Conservation (phyloP, 192 early-diverging fungal species). For the Chytriomyces confervae region DNA sequence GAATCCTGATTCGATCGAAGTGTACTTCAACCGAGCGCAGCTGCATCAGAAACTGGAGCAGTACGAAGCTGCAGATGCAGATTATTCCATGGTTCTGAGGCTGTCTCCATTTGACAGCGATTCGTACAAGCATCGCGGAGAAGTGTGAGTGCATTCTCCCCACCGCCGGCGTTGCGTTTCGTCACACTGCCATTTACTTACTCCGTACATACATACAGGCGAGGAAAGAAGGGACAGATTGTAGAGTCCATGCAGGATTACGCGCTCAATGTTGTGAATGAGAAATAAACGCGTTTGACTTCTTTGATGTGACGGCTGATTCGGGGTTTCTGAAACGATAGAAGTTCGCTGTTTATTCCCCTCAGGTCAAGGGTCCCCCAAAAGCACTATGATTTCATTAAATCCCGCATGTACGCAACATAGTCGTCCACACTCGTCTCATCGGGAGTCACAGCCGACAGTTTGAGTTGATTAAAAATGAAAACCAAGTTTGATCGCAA, state of each 20-base stretch:
- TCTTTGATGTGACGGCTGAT: no score
- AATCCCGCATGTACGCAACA: conserved; percentile 9
- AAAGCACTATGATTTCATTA: not conserved
- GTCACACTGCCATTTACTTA: no score
- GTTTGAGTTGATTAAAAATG: conserved; percentile 24
- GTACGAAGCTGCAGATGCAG: conserved; percentile 52
- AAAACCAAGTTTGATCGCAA: conserved; percentile 14
- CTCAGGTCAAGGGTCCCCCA: not conserved
- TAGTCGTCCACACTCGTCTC: conserved; percentile 22
- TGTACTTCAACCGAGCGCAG: conserved; percentile 52
- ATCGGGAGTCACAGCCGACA: conserved; percentile 20
- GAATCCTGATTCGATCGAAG: conserved; percentile 38
- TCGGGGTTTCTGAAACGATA: not conserved
- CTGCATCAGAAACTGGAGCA: conserved; percentile 40
- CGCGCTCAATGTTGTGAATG: not conserved
- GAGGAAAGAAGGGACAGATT: not conserved
- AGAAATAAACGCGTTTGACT: not conserved
- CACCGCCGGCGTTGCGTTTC: no score
- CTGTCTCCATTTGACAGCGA: conserved; percentile 45
- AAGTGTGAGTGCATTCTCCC: conserved; percentile 38
- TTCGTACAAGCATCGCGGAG: conserved; percentile 46
- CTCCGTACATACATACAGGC: not conserved
- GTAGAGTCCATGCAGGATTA: not conserved
- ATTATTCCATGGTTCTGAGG: conserved; percentile 50
- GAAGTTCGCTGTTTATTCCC: not conserved